Evolutionary conservation across 1,284 basidiomycete species (phyloP).

Genomic region (Porogramme epimiltina): DNA sequence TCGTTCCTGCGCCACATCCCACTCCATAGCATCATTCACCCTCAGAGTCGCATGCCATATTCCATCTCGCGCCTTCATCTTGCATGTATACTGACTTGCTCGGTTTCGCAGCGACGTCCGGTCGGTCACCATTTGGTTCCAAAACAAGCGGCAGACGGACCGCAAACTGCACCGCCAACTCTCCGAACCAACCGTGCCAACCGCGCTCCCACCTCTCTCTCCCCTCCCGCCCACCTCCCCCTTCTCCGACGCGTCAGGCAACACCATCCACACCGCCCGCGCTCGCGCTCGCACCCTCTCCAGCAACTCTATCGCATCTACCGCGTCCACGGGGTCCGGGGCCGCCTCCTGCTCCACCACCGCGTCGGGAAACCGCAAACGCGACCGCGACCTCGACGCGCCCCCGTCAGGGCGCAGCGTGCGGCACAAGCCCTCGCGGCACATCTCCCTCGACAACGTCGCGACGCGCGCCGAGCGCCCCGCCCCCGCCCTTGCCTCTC

Average conservation of each 20-base stretch:
- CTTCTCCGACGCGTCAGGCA: constrained; percentile 31
- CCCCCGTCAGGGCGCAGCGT: neutral
- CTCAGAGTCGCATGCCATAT: neutral
- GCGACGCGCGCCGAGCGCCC: constrained; percentile 33
- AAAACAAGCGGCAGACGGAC: constrained; percentile 79
- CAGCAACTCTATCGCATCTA: constrained; percentile 10
- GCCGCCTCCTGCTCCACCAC: too few relatives aligned
- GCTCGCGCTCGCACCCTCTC: constrained; percentile 17
- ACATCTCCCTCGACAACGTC: constrained; percentile 59
- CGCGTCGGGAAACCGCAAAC: constrained; percentile 1
- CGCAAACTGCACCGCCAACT: constrained; percentile 59
- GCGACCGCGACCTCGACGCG: constrained; percentile 5
- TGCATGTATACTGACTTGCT: neutral
- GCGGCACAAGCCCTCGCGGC: constrained; percentile 21
- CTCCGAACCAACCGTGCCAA: constrained; percentile 32
- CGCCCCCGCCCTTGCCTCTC: constrained; percentile 18
- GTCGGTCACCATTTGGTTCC: constrained; percentile 82
- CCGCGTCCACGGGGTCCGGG: neutral
- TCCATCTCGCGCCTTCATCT: neutral
- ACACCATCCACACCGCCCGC: constrained; percentile 30
- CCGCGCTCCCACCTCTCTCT: constrained; percentile 40
- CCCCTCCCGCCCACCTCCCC: constrained; percentile 20
- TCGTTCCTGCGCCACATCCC: too few relatives aligned
- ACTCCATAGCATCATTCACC: constrained; percentile 8
- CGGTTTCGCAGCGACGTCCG: constrained; percentile 60